phyloP scores from a whole-genome alignment of 441 rosid genomes.

The Arabidopsis hybrid region DNA sequence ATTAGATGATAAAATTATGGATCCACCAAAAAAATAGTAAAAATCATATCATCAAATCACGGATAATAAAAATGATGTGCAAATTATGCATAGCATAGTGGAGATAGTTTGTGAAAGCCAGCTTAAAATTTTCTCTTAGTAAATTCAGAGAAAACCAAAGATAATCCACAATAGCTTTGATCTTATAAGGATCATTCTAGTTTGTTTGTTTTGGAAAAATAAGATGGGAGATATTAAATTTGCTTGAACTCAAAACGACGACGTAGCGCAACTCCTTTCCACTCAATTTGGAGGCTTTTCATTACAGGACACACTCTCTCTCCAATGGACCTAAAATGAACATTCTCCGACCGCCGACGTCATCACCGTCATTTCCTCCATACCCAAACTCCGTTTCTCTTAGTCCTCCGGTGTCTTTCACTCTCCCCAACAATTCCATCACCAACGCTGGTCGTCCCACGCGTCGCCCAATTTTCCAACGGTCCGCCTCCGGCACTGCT shows the following conservation, averaged over 20 bases:
- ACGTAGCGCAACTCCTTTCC: slow-evolving; percentile 60
- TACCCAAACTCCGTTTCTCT: slow-evolving; percentile 8
- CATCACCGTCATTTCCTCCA: slow-evolving; percentile 40
- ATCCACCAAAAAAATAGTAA: neutral
- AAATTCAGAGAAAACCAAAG: neutral
- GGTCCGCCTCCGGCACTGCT: slow-evolving; percentile 45
- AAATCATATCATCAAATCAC: neutral
- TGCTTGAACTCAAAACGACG: slow-evolving; percentile 30
- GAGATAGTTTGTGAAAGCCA: neutral
- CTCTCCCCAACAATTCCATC: slow-evolving; percentile 30
- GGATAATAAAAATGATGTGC: no score
- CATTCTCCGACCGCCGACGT: slow-evolving; percentile 43
- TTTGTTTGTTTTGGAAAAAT: no score
- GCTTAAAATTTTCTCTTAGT: neutral
- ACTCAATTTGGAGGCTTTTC: slow-evolving; percentile 53
- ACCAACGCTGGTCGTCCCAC: slow-evolving; percentile 30
- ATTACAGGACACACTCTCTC: slow-evolving; percentile 18
- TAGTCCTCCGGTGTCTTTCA: slow-evolving; percentile 12
- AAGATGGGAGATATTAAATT: slow-evolving; percentile 3
- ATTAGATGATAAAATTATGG: neutral
- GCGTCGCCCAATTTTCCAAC: slow-evolving; percentile 36
- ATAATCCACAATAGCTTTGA: no score
- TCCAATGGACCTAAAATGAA: slow-evolving; percentile 43
- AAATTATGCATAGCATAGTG: neutral
- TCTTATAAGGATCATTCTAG: no score